Conservation (phyloP, 768 basidiomycete species). For the Lactarius akahatsu region DNA sequence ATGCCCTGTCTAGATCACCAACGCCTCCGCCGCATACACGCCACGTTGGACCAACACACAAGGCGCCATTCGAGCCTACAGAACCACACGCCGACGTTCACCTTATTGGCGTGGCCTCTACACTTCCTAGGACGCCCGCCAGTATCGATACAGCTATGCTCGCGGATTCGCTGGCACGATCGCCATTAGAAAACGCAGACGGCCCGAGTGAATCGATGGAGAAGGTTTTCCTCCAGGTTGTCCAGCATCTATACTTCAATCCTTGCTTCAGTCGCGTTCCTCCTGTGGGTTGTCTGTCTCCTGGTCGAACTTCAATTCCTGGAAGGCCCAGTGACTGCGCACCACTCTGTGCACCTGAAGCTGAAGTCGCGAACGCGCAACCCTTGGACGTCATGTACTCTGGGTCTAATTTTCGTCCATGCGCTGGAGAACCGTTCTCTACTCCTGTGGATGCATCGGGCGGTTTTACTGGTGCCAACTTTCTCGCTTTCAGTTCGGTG, state of each 20-base stretch:
- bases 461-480: neutral
- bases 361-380: neutral
- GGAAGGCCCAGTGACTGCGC: neutral
- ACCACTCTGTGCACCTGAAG: neutral
- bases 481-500: neutral
- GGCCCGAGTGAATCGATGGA: neutral
- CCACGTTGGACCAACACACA: neutral
- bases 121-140: neutral
- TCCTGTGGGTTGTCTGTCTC: conserved; percentile 4
- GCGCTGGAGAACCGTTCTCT: neutral
- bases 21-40: too few relatives aligned
- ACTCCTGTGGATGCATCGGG: neutral
- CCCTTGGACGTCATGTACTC: neutral
- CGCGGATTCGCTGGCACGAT: neutral
- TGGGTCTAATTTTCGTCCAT: neutral
- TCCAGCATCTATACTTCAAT: conserved; percentile 4
- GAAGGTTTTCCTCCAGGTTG: conserved; percentile 4
- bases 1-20: conserved; percentile 4
- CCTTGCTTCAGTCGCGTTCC: neutral
- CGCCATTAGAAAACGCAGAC: neutral
- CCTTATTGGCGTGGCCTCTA: neutral
- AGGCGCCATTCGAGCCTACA: neutral
- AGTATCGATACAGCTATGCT: conserved; percentile 7
- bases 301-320: conserved; percentile 4
- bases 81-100: neutral